Evolutionary conservation across 1,284 basidiomycete genomes (phyloP), one percentile per base, ranked within the genome.

Genomic region (Sporisorium graminicola): DNA sequence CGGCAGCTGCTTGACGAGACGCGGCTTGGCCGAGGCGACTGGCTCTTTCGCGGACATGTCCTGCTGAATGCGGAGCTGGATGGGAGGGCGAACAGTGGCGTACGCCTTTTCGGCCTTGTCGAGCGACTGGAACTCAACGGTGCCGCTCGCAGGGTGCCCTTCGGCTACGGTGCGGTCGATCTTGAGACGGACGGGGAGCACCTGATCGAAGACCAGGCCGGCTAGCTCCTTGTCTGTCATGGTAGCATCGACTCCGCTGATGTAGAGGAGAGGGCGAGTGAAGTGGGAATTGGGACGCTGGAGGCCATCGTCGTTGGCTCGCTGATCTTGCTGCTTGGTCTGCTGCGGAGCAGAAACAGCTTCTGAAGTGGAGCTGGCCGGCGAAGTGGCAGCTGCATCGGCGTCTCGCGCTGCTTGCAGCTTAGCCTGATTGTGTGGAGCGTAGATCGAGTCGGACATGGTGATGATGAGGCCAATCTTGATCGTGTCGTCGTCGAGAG

Each of bases 21-120:
- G 67, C 9, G 80, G 79, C 52, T 78, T 81, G 53, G 79, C 67
- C 13, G 52, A 16, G 2, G 79, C 53, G 20, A 43, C 52, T 1
- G 75, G 80, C 26, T 83, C 80, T 14, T 52, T 37, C 5, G 46
- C 6, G 2, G 65, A 56, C 47, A 12, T 2, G 9, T 74, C 69
- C 13, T 65, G 44, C 22, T 61, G 33, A 40, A 82, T 69, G 50
- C 64, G 54, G 14, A 82, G 75, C 14, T 63, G 52, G 33, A 79
- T 68, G 18, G 69, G 68, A 37, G 63, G 50, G 14, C 68, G 59
- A 26, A 82, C 67, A 40, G 65, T 82, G 14, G 82, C 81, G 31
- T 79, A 80, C 0, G 82, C 82, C 58, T 74, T 77, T 51, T 83
- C 81, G 7, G 82, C 80, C 57, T 79, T 82, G 31, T 77, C 67